Conservation (phyloP, 2,329 filamentous ascomycete species). For the Diatrype stigma region DNA sequence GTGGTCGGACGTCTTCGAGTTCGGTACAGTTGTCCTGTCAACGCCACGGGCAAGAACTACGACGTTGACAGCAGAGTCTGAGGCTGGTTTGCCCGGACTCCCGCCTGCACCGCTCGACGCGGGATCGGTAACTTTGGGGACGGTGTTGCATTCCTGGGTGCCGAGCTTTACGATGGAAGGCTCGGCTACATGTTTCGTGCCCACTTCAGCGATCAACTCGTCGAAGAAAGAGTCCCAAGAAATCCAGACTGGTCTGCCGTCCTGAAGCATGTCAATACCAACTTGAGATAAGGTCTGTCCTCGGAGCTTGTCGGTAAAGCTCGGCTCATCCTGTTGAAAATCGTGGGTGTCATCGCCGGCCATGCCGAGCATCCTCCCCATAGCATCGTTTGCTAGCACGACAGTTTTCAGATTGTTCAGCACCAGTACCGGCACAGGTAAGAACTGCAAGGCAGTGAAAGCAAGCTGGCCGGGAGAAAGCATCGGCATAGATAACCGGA, state of each 20-base stretch:
- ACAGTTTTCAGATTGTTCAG: slow-evolving; percentile 66
- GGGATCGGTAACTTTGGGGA: slow-evolving; percentile 30
- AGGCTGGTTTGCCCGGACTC: slow-evolving; percentile 29
- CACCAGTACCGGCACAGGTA: slow-evolving; percentile 68
- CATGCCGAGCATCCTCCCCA: slow-evolving; percentile 65
- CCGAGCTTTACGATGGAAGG: slow-evolving; percentile 9
- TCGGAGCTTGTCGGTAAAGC: slow-evolving; percentile 55
- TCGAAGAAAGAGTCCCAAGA: slow-evolving; percentile 57
- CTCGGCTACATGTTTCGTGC: slow-evolving; percentile 15
- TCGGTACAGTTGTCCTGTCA: slow-evolving; percentile 34
- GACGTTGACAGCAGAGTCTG: slow-evolving; percentile 65
- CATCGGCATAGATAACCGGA: slow-evolving; percentile 39
- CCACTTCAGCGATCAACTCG: slow-evolving; percentile 43
- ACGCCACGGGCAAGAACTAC: slow-evolving; percentile 52
- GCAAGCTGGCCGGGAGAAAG: slow-evolving; percentile 53
- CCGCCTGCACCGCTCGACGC: slow-evolving; percentile 29
- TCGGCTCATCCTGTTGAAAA: slow-evolving; percentile 32
- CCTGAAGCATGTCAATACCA: slow-evolving; percentile 69
- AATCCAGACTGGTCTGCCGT: slow-evolving; percentile 58
- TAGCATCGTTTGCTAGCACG: slow-evolving; percentile 70
- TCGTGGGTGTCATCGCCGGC: slow-evolving; percentile 35
- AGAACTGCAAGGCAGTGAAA: slow-evolving; percentile 66
- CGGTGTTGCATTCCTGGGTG: slow-evolving; percentile 27
- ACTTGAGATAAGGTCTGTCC: slow-evolving; percentile 66
- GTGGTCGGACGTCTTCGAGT: slow-evolving; percentile 32